Evolutionary conservation across 176 grass and related monocot genomes (phyloP), one percentile per base, ranked within the genome.

Genomic region (Ananas comosus): DNA sequence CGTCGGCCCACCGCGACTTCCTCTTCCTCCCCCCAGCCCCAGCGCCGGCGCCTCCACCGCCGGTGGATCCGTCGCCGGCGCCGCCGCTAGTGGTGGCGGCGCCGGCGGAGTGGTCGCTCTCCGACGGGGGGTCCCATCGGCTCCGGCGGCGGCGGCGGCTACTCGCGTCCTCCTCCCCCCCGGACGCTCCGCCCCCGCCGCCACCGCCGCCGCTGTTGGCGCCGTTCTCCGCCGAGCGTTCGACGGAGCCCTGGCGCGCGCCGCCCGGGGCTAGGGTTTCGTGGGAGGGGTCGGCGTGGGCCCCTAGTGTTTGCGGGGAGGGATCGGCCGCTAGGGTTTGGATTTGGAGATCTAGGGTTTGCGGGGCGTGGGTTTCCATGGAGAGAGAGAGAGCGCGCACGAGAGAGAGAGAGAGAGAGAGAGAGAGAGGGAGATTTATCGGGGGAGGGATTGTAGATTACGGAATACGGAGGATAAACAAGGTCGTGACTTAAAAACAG

Each of bases 1-100:
- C 87, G 67, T 99, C 94, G 21, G 89, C 94, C 94, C 90, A 99
- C 47, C 94, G 84, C 53, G 94, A 85, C 80, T 84, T 99, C 27
- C 94, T 82, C 78, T 93, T 99, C 64, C 89, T 75, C 0, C 74
- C 70, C 1, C 88, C 74, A 3, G 33, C 49, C 0, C 69, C 82
- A 1, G 76, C 71, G 9, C 80, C 85, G 49, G 76, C 71, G 9
- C 80, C 85, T 42, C 81, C 84, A 1, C 77, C 78, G 65, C 79
- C 83, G 29, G 83, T 80, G 63, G 84, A 64, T n/a, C 65, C 80
- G 48, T 74, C 64, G 19, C 72, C 78, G 14, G 19, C 87, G 87
- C 79, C 84, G 92, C 50, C 94, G 82, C 48, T 74, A 71, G 1
- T 89, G 88, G 12, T 83, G 92, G 27, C 86, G 83, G 70, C 76